Base-by-base conservation (phyloP, 306 rosid genomes). In the Pyrus communis region DNA sequence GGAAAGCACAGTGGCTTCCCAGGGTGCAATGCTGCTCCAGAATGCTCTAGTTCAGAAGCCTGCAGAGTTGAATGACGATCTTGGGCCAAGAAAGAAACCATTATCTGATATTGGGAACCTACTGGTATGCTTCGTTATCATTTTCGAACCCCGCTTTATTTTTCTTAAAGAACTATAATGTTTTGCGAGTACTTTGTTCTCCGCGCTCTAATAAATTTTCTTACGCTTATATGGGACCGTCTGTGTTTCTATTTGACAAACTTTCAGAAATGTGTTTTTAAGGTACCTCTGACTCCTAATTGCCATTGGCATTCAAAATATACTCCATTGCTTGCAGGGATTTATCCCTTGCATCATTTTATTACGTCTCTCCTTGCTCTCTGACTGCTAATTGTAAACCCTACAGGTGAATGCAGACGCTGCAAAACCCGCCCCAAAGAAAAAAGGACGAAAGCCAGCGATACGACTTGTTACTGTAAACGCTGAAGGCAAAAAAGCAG, bases 31-130 rank as follows among this genome's bases (percentile, higher is more conserved):
- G 75, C 84, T 85, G 51, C 87, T 85, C 40, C 88, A 87, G 77
- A 80, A 75, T 80, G 91, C 91, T 61, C 85, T 86, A 54, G 83
- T 75, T 76, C 85, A 87, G 83, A 88, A 89, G 75, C 91, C 86
- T 25, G 60, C 80, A 71, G 84, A 81, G 73, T 45, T 54, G 69
- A 23, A 67, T 9, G 85, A 82, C 69, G 80, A 78, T 74, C 80
- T 57, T n/a, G 86, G 61, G 61, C 83, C 79, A 40, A 81, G 60
- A 79, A 90, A 86, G 88, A 89, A 90, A 77, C 93, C 92, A 57
- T 84, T 95, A 69, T 57, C 86, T 73, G 96, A 95, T 84, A 88
- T 95, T 69, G 93, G 90, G 71, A 95, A 95, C 87, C 81, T 83
- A 59, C 19, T 85, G 93, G 95, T 91, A 88, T 33, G 84, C 77